Base-by-base conservation (phyloP, 164 flowering plant genomes). In the Chimonanthus salicifolius region DNA sequence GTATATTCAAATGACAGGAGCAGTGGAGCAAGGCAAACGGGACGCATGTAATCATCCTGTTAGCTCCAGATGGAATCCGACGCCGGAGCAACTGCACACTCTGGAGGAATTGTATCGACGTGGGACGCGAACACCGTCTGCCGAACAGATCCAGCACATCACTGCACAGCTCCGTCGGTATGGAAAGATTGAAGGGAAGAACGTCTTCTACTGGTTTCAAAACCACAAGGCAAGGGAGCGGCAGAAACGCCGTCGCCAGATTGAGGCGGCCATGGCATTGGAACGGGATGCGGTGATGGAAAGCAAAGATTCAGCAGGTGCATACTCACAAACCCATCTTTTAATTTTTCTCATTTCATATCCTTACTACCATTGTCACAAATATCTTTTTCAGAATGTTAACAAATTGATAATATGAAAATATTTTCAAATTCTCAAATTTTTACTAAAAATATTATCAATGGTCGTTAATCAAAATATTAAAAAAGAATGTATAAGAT, bases 181-280 rank as follows among this genome's bases (percentile, higher is more conserved):
- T n/a, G 98, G 98, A 3, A 90, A 87, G 81, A 91, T 93, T 11
- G 98, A 93, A 74, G 95, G 98, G 16, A 93, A 93, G 80, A 93
- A 93, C 70, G 98, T 93, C 5, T 93, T 93, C 82, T 93, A 93
- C 77, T 93, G 98, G 98, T 93, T 93, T 70, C 98, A 93, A 63
- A 93, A 93, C 75, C 98, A 93, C 81, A 93, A 93, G 80, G 97
- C 98, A 0, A 81, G 98, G 65, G 98, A 94, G 62, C 64, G 98
- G 11, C 98, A 90, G 78, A 94, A 91, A 69, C 90, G 98, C 3
- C 90, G 96, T 47, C 88, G 96, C 8, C 85, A 84, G 67, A 82
- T 79, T 70, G 89, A 85, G 58, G 78, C 85, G 8, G 45, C 70
- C 5, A 6, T 50, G 2, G 68, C 68, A 6, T 5, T 43, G 48